Percentiles rank a stretch among this genome's conserved stretches.
These are phyloP conservation scores for Sedum album DNA, from an alignment of 164 flowering plant species.

Conservation along the genomic window DNA sequence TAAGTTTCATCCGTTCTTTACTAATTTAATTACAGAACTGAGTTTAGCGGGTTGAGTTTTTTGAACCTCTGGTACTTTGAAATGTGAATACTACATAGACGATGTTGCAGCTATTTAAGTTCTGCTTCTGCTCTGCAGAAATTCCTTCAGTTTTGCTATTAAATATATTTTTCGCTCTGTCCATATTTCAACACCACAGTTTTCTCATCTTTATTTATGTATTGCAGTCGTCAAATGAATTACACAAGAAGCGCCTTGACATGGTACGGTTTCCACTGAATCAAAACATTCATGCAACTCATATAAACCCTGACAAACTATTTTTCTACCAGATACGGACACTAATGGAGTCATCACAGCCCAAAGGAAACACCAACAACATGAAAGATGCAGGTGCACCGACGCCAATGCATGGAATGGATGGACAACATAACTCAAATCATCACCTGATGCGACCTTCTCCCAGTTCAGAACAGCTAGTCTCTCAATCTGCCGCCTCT, in stretches of 20 bases:
- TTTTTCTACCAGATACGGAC: not conserved
- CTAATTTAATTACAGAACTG: not conserved
- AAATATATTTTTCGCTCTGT: no score
- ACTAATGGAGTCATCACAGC: constrained; percentile 9
- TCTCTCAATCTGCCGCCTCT: not conserved
- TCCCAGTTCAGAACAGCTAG: constrained; percentile 9
- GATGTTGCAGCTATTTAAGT: not conserved
- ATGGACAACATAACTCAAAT: not conserved
- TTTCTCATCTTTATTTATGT: not conserved
- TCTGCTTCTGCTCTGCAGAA: no score
- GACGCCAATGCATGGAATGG: not conserved
- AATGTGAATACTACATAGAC: not conserved
- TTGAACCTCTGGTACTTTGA: not conserved
- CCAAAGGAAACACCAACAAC: constrained; percentile 2
- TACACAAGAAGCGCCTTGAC: constrained; percentile 14
- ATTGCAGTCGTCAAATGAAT: constrained; percentile 7
- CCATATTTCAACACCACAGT: not conserved
- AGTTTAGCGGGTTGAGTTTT: no score
- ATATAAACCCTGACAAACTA: not conserved
- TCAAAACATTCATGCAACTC: not conserved
- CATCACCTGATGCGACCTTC: constrained; percentile 4
- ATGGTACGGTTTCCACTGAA: not conserved
- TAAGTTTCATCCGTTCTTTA: constrained; percentile 25
- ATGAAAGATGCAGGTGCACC: not conserved
- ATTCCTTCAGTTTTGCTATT: no score